A percentile compares a stretch with the other conserved stretches of the same genome.
Evolutionary conservation across 371 early-diverging fungal species (phyloP).

Genomic region (Thermomucor indicae-seudaticae): DNA sequence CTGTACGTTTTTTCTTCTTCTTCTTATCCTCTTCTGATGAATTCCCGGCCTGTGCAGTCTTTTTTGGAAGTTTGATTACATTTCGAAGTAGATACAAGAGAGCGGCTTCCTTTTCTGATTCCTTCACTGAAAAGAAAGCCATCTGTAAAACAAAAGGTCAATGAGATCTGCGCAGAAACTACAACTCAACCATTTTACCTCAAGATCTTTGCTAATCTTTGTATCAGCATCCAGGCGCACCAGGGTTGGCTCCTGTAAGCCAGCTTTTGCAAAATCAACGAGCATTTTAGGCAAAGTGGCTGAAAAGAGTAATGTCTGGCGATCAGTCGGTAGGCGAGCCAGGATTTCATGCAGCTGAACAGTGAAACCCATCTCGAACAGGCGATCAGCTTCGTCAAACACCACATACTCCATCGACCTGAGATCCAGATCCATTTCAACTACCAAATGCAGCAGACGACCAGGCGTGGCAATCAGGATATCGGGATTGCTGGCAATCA

Average conservation of each 20-base stretch:
- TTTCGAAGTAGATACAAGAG: conserved; percentile 78
- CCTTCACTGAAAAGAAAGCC: conserved; percentile 83
- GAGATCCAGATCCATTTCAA: conserved; percentile 90
- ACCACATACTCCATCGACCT: conserved; percentile 92
- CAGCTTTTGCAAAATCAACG: conserved; percentile 95
- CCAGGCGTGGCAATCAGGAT: conserved; percentile 98
- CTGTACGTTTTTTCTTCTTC: conserved; percentile 41
- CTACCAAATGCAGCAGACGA: conserved; percentile 92
- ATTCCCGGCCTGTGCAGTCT: conserved; percentile 22
- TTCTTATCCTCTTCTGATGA: conserved; percentile 18
- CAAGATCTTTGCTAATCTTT: conserved; percentile 88
- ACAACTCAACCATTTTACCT: conserved; percentile 33
- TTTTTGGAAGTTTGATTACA: conserved; percentile 68
- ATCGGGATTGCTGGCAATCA: conserved; percentile 92
- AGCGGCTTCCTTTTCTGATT: conserved; percentile 87
- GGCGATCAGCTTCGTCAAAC: conserved; percentile 98
- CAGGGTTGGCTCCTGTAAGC: conserved; percentile 88
- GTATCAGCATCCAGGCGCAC: conserved; percentile 93
- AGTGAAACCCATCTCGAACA: conserved; percentile 98
- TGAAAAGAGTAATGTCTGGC: conserved; percentile 93
- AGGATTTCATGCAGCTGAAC: conserved; percentile 93
- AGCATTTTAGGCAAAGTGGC: conserved; percentile 91
- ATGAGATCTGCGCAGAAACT: neutral
- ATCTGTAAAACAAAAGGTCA: conserved; percentile 35
- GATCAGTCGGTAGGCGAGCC: conserved; percentile 71